A percentile compares a stretch with the other conserved stretches of the same genome.
These are phyloP conservation scores for Datura wrightii DNA, from an alignment of 257 asterid species.

Conservation along the genomic window DNA sequence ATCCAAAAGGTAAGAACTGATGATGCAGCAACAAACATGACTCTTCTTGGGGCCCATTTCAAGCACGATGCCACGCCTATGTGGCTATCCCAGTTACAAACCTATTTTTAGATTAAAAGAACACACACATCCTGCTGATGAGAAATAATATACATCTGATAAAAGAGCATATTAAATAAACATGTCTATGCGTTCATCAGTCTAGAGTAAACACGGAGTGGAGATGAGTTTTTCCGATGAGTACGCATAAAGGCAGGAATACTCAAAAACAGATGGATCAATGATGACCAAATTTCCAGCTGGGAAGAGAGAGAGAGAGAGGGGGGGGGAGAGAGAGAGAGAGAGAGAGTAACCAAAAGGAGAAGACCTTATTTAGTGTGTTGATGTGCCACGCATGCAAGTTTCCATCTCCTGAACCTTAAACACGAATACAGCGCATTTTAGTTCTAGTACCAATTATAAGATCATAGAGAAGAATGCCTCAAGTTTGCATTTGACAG, in stretches of 20 bases:
- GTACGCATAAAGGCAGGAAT: background rate
- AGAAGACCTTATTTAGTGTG: slow-evolving; percentile 66
- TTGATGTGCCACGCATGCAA: slow-evolving; percentile 85
- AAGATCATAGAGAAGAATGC: background rate
- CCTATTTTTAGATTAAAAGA: slow-evolving; percentile 44
- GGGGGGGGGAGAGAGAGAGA: background rate
- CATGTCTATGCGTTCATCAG: background rate
- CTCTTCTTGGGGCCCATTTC: slow-evolving; percentile 93
- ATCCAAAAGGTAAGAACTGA: slow-evolving; percentile 91
- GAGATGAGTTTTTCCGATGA: background rate
- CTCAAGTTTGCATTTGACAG: background rate
- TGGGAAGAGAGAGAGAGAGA: background rate
- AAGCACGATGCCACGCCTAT: slow-evolving; percentile 76
- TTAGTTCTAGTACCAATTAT: slow-evolving; percentile 8
- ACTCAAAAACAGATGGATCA: slow-evolving; percentile 21
- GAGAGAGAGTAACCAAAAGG: background rate
- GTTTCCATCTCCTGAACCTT: slow-evolving; percentile 95
- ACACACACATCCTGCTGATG: background rate
- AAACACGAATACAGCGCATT: slow-evolving; percentile 29
- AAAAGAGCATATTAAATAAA: background rate
- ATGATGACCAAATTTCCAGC: background rate
- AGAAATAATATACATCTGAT: background rate
- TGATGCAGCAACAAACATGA: slow-evolving; percentile 86
- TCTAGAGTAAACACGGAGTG: background rate
- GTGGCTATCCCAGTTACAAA: slow-evolving; percentile 78